Evolutionary conservation across 805 yeast species (phyloP), one percentile per base, ranked within the genome.

Genomic region (Saturnispora mendoncae): DNA sequence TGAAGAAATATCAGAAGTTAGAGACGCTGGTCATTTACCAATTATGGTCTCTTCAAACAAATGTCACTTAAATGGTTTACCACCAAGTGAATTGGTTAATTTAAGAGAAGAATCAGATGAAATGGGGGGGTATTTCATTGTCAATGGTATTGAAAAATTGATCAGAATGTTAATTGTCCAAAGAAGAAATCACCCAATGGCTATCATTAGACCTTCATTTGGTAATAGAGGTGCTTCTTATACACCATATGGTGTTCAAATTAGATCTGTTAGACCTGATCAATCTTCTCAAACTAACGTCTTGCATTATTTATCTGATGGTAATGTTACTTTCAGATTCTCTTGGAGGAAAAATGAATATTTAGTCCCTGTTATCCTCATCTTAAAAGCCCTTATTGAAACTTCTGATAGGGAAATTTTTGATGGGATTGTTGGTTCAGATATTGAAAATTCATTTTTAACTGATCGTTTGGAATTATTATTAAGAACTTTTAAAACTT

Each of bases 201-300:
- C 97, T 10, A 78, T 92, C 54, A 81, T 87, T 45, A 85, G 98
- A 67, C 94, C 95, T 26, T 84, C 95, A 9, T 92, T 90, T 57
- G 81, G 80, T 38, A 87, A 87, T 66, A 81, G 98, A 72, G 98
- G 98, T 56, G 82, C 90, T 6, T 65, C 85, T 6, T 92, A 92
- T 65, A 69, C 95, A 31, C 78, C 79, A 46, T 92, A 65, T 52
- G 98, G 98, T 79, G 78, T 92, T 47, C 97, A 88, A 67, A 82
- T 92, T 47, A 78, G 98, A 66, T 77, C 82, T 47, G 97, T 87
- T 2, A 78, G 98, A 59, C 94, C 95, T 4, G 98, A 92, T 64
- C 97, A 92, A 68, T 84, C 96, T 15, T 88, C 98, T 17, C 97
- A 88, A 65, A 87, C 97, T 4, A 92, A 90, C 58, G 97, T 88